Conservation (phyloP, 2,329 filamentous ascomycete species). For the Colletotrichum sp. region DNA sequence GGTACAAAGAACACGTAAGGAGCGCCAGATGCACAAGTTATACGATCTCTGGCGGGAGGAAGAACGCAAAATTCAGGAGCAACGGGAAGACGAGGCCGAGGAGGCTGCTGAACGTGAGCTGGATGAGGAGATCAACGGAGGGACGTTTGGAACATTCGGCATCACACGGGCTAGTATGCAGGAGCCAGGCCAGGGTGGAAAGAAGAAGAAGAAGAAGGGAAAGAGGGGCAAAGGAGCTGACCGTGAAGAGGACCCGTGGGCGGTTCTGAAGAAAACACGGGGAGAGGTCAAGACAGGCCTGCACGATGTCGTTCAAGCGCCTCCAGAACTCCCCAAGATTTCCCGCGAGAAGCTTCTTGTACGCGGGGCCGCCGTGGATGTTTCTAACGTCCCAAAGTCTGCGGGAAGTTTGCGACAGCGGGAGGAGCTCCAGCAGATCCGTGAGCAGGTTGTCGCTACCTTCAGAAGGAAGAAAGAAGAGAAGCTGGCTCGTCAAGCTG, state of each 20-base stretch:
- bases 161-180: conserved; percentile 40
- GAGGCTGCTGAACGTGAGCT: conserved; percentile 67
- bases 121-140: conserved; percentile 58
- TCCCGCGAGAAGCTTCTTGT: conserved; percentile 36
- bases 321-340: conserved; percentile 70
- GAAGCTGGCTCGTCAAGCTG: background rate
- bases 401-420: conserved; percentile 43
- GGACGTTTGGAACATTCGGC: conserved; percentile 38
- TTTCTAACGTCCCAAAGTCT: conserved; percentile 41
- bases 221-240: conserved; percentile 45
- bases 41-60: conserved; percentile 79
- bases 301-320: conserved; percentile 72
- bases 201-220: conserved; percentile 48
- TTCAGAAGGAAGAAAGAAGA: conserved; percentile 40
- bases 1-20: conserved; percentile 78
- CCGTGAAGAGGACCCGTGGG: conserved; percentile 78
- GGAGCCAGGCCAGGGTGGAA: conserved; percentile 48
- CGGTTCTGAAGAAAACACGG: conserved; percentile 70
- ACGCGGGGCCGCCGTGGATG: conserved; percentile 37
- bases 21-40: conserved; percentile 81
- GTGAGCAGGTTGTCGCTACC: conserved; percentile 41
- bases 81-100: conserved; percentile 70
- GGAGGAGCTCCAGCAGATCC: conserved; percentile 41
- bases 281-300: conserved; percentile 58
- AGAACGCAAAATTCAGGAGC: conserved; percentile 66